Conservation (phyloP, 2,329 filamentous ascomycete species). For the Aspergillus ochraceoroseus region DNA sequence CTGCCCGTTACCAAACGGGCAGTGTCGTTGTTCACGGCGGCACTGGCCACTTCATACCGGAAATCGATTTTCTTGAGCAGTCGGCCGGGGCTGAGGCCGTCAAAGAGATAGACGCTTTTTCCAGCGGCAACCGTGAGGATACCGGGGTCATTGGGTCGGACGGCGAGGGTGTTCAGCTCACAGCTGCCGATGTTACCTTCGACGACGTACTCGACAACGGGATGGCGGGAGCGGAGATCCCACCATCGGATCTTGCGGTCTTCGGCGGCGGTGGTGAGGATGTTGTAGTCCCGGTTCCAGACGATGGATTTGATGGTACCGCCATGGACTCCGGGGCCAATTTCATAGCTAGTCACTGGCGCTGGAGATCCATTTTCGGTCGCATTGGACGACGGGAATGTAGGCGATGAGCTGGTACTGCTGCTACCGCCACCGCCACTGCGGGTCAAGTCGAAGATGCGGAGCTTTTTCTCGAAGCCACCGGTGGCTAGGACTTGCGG, state of each 20-base stretch:
- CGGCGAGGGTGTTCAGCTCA: conserved; percentile 71
- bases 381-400: conserved; percentile 33
- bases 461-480: conserved; percentile 92
- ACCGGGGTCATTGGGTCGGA: conserved; percentile 58
- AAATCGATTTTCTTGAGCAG: conserved; percentile 75
- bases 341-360: conserved; percentile 69
- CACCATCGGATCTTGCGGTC: conserved; percentile 95
- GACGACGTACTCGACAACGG: conserved; percentile 70
- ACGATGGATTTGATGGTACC: conserved; percentile 94
- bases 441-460: conserved; percentile 80
- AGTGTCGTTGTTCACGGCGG: conserved; percentile 75
- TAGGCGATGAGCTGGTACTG: conserved; percentile 39
- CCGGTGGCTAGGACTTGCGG: conserved; percentile 84
- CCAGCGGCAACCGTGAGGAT: conserved; percentile 89
- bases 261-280: conserved; percentile 81
- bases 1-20: conserved; percentile 85
- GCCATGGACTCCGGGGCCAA: conserved; percentile 76
- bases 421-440: conserved; percentile 40
- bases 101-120: conserved; percentile 89
- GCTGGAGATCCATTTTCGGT: conserved; percentile 29
- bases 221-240: conserved; percentile 70
- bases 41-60: conserved; percentile 81
- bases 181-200: conserved; percentile 87
- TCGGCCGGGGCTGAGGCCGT: conserved; percentile 63
- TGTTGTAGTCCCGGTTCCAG: conserved; percentile 83